These are phyloP conservation scores for Parietaria judaica DNA, from an alignment of 306 rosid genomes.

Conservation along the genomic window DNA sequence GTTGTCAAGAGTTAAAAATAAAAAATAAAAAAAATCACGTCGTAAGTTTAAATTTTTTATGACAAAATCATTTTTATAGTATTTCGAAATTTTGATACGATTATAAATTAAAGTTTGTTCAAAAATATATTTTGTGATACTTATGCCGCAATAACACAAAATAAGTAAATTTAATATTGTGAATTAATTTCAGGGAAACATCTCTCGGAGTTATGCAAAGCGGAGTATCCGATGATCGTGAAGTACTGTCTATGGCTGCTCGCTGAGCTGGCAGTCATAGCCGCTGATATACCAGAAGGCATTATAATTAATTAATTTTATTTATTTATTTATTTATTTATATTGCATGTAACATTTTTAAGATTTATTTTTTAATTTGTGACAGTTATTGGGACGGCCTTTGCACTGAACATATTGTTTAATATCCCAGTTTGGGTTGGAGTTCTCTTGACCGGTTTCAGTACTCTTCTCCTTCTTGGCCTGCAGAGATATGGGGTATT, in stretches of 20 bases:
- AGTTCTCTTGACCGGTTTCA: slow-evolving; percentile 61
- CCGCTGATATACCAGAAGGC: slow-evolving; percentile 95
- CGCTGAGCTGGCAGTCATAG: slow-evolving; percentile 78
- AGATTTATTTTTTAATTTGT: not conserved
- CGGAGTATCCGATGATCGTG: slow-evolving; percentile 58
- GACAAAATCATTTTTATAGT: not conserved
- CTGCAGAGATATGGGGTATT: slow-evolving; percentile 79
- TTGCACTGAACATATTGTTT: slow-evolving; percentile 72
- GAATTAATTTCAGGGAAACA: slow-evolving; percentile 52
- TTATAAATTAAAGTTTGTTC: no score
- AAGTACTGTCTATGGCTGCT: slow-evolving; percentile 76
- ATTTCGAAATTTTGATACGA: not conserved
- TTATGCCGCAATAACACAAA: no score
- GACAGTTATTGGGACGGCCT: slow-evolving; percentile 89
- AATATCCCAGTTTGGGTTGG: slow-evolving; percentile 75
- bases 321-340: not conserved
- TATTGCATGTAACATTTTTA: not conserved
- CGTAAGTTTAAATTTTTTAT: not conserved
- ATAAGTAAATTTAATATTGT: no score
- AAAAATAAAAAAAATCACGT: not conserved
- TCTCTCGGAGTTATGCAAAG: slow-evolving; percentile 73
- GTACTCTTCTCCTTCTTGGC: slow-evolving; percentile 75
- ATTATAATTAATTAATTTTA: not conserved
- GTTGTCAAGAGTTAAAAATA: no score
- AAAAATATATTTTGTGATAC: not conserved